Conservation (phyloP, 208 protist genomes). For the Wallacemonas sp. region DNA sequence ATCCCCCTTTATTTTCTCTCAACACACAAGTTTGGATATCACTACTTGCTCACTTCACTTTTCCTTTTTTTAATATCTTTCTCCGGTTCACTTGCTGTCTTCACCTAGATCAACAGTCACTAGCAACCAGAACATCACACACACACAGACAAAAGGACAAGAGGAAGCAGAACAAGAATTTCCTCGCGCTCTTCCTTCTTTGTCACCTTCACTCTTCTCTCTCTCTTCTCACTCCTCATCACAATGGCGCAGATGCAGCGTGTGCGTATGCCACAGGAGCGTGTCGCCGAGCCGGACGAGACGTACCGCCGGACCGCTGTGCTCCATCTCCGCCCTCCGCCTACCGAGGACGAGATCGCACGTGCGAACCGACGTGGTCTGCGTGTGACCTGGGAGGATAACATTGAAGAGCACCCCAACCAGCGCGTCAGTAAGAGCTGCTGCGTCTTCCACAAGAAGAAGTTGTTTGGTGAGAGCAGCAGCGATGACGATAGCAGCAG, state of each 20-base stretch:
- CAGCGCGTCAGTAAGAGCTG: constrained; percentile 88
- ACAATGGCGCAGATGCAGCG: neutral
- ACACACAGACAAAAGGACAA: constrained; percentile 7
- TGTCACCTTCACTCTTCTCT: neutral
- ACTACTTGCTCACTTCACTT: neutral
- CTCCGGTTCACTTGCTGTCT: no score
- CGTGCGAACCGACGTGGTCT: constrained; percentile 3
- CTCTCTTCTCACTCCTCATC: neutral
- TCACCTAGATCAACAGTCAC: no score
- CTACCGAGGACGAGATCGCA: constrained; percentile 12
- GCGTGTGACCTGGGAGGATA: constrained; percentile 65
- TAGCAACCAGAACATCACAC: no score
- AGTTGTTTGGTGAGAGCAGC: constrained; percentile 85
- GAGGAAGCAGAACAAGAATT: no score
- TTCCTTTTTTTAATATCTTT: neutral
- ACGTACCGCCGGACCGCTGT: constrained; percentile 25
- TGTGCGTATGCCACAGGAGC: neutral
- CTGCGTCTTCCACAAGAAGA: constrained; percentile 89
- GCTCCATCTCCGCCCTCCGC: constrained; percentile 27
- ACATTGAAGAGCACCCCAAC: constrained; percentile 50
- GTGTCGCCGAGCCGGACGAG: constrained; percentile 2
- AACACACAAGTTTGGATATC: neutral
- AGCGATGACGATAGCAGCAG: constrained; percentile 56
- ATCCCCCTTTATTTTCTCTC: neutral
- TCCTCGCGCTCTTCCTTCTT: neutral